Conservation (phyloP, 305 asterid genomes). For the Rubia tinctorum region DNA sequence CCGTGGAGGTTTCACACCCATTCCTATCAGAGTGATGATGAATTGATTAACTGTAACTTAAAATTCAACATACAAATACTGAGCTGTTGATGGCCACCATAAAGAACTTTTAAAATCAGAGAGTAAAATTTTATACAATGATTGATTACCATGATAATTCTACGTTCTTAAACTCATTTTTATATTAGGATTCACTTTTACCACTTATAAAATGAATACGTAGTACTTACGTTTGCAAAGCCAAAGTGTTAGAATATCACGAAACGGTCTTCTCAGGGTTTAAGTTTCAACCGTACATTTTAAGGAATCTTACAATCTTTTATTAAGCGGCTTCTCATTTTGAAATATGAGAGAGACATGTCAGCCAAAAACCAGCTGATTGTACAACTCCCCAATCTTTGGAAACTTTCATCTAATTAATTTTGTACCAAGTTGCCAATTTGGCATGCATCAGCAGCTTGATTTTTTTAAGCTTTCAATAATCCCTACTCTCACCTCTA, state of each 20-base stretch:
- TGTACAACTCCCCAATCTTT: background rate
- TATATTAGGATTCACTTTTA: background rate
- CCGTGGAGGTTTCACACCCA: background rate
- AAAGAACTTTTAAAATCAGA: background rate
- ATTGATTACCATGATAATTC: background rate
- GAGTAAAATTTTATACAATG: background rate
- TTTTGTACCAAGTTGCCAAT: conserved; percentile 3
- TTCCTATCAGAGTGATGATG: background rate
- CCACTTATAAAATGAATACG: no score
- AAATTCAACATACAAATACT: background rate
- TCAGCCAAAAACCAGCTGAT: background rate
- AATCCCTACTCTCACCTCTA: no score
- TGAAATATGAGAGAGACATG: background rate
- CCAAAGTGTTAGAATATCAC: background rate
- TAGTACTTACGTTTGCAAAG: background rate
- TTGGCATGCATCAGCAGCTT: conserved; percentile 8
- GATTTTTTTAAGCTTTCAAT: no score
- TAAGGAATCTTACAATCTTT: background rate
- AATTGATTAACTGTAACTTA: no score
- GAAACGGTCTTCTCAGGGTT: background rate
- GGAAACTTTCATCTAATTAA: background rate
- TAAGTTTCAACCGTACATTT: background rate
- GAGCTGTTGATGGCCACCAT: background rate
- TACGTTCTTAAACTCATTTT: background rate
- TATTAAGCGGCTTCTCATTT: background rate